These are phyloP conservation scores for Sarocladiaceae sp. DNA, from an alignment of 2,329 filamentous ascomycete species.

Conservation along the genomic window DNA sequence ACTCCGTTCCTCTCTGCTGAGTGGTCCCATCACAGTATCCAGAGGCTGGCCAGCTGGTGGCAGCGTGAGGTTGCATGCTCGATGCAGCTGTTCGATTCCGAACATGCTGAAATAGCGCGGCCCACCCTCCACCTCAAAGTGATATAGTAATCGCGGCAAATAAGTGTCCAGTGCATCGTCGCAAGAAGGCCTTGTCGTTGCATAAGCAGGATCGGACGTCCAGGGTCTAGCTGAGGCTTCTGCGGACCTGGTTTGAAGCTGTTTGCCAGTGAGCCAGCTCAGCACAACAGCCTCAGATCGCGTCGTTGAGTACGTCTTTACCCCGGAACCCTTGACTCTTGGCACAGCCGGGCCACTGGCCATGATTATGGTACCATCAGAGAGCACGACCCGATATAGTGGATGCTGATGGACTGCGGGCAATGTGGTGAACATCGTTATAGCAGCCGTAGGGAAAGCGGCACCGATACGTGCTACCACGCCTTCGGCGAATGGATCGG, in stretches of 20 bases:
- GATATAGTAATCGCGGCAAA: background rate
- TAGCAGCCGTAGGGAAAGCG: no score
- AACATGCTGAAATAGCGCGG: background rate
- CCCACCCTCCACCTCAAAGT: background rate
- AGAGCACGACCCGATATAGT: constrained; percentile 1
- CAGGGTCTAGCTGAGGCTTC: background rate
- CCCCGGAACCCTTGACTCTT: background rate
- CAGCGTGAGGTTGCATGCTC: constrained; percentile 34
- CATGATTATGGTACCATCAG: background rate
- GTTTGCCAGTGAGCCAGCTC: background rate
- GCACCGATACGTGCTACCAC: no score
- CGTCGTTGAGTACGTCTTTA: background rate
- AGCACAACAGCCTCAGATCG: constrained; percentile 3
- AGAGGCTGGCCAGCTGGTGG: no score
- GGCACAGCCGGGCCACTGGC: constrained; percentile 1
- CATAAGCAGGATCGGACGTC: no score
- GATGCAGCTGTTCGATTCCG: background rate
- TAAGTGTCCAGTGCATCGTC: background rate
- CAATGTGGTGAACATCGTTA: no score
- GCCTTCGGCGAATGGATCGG: no score
- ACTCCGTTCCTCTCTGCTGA: constrained; percentile 28
- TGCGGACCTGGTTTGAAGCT: background rate
- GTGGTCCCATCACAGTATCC: no score
- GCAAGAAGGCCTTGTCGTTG: no score
- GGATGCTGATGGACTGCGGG: no score